Percentiles rank a stretch among this genome's conserved stretches.
These are phyloP conservation scores for Torulaspora indica DNA, from an alignment of 805 yeast species.

Conservation along the genomic window DNA sequence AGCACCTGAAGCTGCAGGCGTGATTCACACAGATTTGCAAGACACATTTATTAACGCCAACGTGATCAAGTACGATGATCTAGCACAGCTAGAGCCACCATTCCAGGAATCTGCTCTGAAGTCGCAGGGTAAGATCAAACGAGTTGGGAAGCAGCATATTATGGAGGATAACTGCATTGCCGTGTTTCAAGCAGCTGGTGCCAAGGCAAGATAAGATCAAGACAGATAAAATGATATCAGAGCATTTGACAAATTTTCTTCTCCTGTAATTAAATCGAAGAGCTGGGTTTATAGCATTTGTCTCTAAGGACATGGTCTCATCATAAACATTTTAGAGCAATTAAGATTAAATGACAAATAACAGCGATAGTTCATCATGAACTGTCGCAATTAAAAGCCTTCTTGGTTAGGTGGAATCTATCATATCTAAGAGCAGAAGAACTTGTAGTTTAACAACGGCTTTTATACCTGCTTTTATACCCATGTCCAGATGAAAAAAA, in stretches of 20 bases:
- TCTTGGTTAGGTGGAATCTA: background rate
- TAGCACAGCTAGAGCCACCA: constrained; percentile 30
- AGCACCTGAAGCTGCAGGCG: constrained; percentile 89
- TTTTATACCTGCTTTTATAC: too few species aligned
- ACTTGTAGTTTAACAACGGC: background rate
- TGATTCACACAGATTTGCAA: constrained; percentile 80
- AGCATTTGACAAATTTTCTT: constrained; percentile 37
- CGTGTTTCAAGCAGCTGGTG: constrained; percentile 67
- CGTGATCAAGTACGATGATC: constrained; percentile 63
- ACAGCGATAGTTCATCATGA: constrained; percentile 2
- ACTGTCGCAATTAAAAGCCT: background rate
- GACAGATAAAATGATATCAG: constrained; percentile 28
- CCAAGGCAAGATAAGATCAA: constrained; percentile 40
- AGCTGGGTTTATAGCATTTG: constrained; percentile 41
- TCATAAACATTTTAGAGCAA: constrained; percentile 30
- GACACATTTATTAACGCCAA: constrained; percentile 76
- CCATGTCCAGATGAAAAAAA: background rate
- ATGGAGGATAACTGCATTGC: constrained; percentile 84
- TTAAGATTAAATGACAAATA: constrained; percentile 1
- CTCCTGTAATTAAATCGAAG: constrained; percentile 38
- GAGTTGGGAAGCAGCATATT: constrained; percentile 65
- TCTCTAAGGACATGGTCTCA: constrained; percentile 38
- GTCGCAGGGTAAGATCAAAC: constrained; percentile 28
- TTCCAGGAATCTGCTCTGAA: constrained; percentile 27
- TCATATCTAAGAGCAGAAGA: too few species aligned